A percentile compares a stretch with the other conserved stretches of the same genome.
Conservation (phyloP, 768 basidiomycete species). For the Collybiopsis luxurians region DNA sequence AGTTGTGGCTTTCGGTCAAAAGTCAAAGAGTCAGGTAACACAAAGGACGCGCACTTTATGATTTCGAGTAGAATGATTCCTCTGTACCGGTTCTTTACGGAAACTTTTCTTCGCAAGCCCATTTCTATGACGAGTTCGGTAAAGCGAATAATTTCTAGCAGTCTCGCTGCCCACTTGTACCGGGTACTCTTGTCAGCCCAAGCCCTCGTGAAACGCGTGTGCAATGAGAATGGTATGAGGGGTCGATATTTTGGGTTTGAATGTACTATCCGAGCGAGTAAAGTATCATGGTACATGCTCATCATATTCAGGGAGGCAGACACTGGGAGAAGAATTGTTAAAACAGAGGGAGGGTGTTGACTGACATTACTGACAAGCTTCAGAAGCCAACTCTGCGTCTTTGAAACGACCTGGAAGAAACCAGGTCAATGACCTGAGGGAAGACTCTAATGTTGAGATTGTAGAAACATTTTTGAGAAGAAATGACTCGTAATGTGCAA, state of each 20-base stretch:
- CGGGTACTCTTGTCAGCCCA: slow-evolving; percentile 68
- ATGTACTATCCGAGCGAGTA: slow-evolving; percentile 69
- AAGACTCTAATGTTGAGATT: slow-evolving; percentile 86
- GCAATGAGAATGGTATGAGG: slow-evolving; percentile 71
- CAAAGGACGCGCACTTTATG: slow-evolving; percentile 66
- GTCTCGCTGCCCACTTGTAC: slow-evolving; percentile 80
- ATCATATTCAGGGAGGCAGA: slow-evolving; percentile 84
- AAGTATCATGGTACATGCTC: slow-evolving; percentile 93
- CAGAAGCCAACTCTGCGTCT: slow-evolving; percentile 94
- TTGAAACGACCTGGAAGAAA: slow-evolving; percentile 95
- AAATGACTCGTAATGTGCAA: slow-evolving; percentile 78
- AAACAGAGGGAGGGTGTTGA: neutral
- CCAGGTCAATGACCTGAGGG: slow-evolving; percentile 89
- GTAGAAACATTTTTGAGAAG: slow-evolving; percentile 82
- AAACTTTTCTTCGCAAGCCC: slow-evolving; percentile 71
- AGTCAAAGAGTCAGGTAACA: slow-evolving; percentile 3
- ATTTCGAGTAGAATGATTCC: slow-evolving; percentile 74
- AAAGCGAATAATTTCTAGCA: slow-evolving; percentile 75
- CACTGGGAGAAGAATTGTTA: slow-evolving; percentile 46
- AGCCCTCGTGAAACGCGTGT: slow-evolving; percentile 87
- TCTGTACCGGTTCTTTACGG: slow-evolving; percentile 67
- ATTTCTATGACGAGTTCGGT: slow-evolving; percentile 89
- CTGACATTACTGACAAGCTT: slow-evolving; percentile 71
- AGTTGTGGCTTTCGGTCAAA: slow-evolving; percentile 11
- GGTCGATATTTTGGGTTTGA: slow-evolving; percentile 69